Percentiles rank a stretch among this genome's conserved stretches.
phyloP scores from a whole-genome alignment of 495 filamentous ascomycete species.

The Lepidopterella palustris region DNA sequence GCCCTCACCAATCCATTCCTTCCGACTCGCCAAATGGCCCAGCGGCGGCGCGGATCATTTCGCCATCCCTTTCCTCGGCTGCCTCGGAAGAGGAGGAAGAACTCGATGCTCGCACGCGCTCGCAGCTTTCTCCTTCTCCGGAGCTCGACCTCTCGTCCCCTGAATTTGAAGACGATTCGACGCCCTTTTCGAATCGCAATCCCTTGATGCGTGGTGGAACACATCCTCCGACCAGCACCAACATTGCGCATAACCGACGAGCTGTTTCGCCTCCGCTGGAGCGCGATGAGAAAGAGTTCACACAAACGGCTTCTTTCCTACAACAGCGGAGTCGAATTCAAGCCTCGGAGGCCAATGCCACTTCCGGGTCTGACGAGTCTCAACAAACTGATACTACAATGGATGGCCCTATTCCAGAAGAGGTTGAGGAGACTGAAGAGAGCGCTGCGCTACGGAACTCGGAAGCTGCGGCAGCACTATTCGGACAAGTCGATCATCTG shows the following conservation, averaged over 20 bases:
- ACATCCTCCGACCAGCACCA: conserved; percentile 36
- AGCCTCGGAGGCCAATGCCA: conserved; percentile 11
- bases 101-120: conserved; percentile 61
- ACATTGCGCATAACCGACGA: conserved; percentile 55
- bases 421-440: conserved; percentile 37
- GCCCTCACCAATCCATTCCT: conserved; percentile 73
- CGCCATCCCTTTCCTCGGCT: conserved; percentile 76
- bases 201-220: conserved; percentile 30
- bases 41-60: conserved; percentile 57
- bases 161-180: conserved; percentile 70
- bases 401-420: conserved; percentile 26
- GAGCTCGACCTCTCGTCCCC: conserved; percentile 87
- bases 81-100: conserved; percentile 67
- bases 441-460: conserved; percentile 31
- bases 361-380: conserved; percentile 1
- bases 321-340: conserved; percentile 61
- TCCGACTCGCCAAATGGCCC: conserved; percentile 42
- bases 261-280: conserved; percentile 81
- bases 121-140: conserved; percentile 76
- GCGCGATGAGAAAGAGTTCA: conserved; percentile 94
- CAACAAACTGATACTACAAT: conserved; percentile 14
- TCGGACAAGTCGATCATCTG: conserved; percentile 33
- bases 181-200: conserved; percentile 50
- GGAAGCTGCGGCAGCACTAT: conserved; percentile 39
- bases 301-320: conserved; percentile 67